phyloP scores from a whole-genome alignment of 768 basidiomycete genomes.

The Melanogaster broomeanus region DNA sequence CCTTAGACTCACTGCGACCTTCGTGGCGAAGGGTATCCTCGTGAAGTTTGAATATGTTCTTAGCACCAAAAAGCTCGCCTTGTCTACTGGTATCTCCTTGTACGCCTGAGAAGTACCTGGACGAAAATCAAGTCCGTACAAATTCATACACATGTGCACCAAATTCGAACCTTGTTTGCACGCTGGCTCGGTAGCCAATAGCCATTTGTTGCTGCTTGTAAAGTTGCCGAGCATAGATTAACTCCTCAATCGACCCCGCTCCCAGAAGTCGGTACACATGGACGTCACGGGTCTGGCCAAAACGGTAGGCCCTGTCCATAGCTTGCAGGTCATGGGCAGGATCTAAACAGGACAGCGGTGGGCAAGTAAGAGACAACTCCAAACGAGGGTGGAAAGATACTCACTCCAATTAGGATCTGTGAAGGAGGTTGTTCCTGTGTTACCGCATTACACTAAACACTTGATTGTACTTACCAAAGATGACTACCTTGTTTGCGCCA shows the following conservation, averaged over 20 bases:
- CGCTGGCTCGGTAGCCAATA: constrained; percentile 83
- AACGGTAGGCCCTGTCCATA: constrained; percentile 84
- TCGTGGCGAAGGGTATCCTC: constrained; percentile 70
- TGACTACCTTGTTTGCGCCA: constrained; percentile 92
- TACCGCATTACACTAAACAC: constrained; percentile 1
- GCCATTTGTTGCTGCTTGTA: constrained; percentile 95
- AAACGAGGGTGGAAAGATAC: constrained; percentile 35
- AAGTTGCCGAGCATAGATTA: constrained; percentile 86
- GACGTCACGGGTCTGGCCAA: constrained; percentile 87
- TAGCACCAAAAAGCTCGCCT: constrained; percentile 84
- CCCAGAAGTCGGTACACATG: constrained; percentile 81
- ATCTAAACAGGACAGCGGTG: constrained; percentile 51
- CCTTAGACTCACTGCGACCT: constrained; percentile 57
- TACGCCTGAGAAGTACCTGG: constrained; percentile 78
- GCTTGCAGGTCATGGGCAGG: constrained; percentile 95
- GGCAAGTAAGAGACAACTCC: not conserved
- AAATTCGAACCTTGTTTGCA: constrained; percentile 69
- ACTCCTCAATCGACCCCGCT: constrained; percentile 84
- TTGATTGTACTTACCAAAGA: constrained; percentile 60
- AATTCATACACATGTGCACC: not conserved
- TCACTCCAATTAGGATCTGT: constrained; percentile 94
- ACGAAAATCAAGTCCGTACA: not conserved
- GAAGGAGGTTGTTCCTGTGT: not conserved
- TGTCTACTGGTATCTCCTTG: constrained; percentile 74
- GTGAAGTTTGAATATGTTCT: constrained; percentile 83